Evolutionary conservation across 2,329 filamentous ascomycete genomes (phyloP).

Genomic region (Myriosclerotinia duriaeana): DNA sequence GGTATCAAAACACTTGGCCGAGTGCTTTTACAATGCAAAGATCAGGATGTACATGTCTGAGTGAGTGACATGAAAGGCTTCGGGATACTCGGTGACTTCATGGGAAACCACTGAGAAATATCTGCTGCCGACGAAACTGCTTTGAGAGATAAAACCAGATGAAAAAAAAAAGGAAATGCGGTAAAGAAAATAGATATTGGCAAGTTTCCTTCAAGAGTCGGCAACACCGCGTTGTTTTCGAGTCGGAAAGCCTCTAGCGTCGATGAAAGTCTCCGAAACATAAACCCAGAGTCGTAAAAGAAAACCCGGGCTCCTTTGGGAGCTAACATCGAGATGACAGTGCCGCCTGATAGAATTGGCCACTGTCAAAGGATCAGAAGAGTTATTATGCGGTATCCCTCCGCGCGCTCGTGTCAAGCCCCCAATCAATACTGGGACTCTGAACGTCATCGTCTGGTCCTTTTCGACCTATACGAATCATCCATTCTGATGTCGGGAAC

Average conservation of each 20-base stretch:
- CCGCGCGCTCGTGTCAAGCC: background rate
- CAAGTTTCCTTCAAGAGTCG: background rate
- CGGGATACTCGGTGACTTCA: background rate
- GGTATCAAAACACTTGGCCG: background rate
- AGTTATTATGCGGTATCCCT: slow-evolving; percentile 2
- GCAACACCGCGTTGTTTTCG: background rate
- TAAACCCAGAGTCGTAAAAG: background rate
- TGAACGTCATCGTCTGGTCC: background rate
- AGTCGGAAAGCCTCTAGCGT: background rate
- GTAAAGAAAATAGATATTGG: background rate
- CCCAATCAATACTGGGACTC: background rate
- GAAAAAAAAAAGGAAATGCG: background rate
- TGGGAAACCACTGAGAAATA: background rate
- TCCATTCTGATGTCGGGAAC: background rate
- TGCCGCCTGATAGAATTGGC: background rate
- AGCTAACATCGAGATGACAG: background rate
- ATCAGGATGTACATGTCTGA: background rate
- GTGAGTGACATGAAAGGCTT: too few species aligned
- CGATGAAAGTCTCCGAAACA: background rate
- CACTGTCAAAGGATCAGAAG: background rate
- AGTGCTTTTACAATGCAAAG: background rate
- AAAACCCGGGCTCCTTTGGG: background rate
- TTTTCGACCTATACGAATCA: background rate
- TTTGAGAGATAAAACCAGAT: background rate
- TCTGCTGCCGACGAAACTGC: background rate